A percentile compares a stretch with the other conserved stretches of the same genome.
Evolutionary conservation across 2,329 filamentous ascomycete species (phyloP).

Genomic region (Apiospora sp.): DNA sequence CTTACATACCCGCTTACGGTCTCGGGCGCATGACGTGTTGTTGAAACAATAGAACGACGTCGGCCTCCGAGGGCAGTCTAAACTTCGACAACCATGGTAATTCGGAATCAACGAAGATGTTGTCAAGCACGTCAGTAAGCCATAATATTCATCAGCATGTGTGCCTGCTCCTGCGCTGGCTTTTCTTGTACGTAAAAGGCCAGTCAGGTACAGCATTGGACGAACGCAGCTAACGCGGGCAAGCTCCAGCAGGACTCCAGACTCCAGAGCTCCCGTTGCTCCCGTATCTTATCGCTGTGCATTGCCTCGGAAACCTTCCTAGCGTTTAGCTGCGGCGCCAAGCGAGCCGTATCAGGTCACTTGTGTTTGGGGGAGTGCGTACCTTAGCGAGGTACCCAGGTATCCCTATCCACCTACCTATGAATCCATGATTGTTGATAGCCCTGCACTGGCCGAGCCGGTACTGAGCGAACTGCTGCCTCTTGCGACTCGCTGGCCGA

Average conservation of each 20-base stretch:
- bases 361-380: constrained; percentile 4
- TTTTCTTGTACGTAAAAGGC: constrained; percentile 10
- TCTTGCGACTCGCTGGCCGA: constrained; percentile 8
- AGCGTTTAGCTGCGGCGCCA: constrained; percentile 16
- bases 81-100: background rate
- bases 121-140: constrained; percentile 2
- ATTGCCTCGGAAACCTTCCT: constrained; percentile 22
- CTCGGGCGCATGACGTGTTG: background rate
- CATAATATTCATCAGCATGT: constrained; percentile 6
- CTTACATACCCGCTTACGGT: background rate
- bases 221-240: background rate
- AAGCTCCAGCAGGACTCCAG: background rate
- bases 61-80: background rate
- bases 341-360: constrained; percentile 18
- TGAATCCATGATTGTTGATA: too few relatives aligned
- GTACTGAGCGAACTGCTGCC: background rate
- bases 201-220: background rate
- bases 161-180: background rate
- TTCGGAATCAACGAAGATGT: background rate
- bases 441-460: constrained; percentile 1
- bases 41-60: background rate
- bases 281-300: constrained; percentile 18
- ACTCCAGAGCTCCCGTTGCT: constrained; percentile 12
- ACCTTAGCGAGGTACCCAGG: background rate
- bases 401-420: background rate